Base-by-base conservation (phyloP, 805 yeast species). In the Kluyveromyces wickerhamii region DNA sequence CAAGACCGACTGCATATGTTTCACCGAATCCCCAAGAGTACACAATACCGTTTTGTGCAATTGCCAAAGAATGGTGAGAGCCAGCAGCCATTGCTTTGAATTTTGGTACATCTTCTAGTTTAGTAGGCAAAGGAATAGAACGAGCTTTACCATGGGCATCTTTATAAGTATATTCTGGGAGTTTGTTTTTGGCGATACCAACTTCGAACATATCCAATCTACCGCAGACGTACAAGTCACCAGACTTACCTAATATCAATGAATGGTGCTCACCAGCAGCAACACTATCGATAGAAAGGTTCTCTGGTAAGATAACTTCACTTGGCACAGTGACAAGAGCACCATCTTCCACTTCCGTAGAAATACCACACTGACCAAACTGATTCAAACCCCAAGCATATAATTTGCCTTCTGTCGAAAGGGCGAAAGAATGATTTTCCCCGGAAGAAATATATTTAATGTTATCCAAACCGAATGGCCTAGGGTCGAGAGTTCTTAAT, bases 1-100 rank as follows among this genome's bases (percentile, higher is more conserved):
- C 98, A 40, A 87, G 77, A 9, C 99, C 99, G 21, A 89, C 79
- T 13, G 95, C 98, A 60, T 86, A 92, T 1, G 96, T 88, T 46
- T 89, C 97, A 29, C 94, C 96, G 55, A 88, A 92, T 1, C 99
- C 99, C 99, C 99, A 92, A 1, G 96, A 74, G 63, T 77, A 92
- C 2, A 77, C 83, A 34, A 83, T 64, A 10, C 99, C 98, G 48
- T 84, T 86, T 15, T 67, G 72, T 3, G 94, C 75, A 4, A 88
- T 70, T 1, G 95, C 96, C 36, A 92, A 62, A 2, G 94, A 81
- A 56, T 92, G 98, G 50, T 92, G 97, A 1, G 95, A 79, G 2
- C 98, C 98, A 23, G 80, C 75, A 5, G 94, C 80, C 28, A 89
- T 66, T 18, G 59, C 53, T 46, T 69, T 72, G 50, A 75, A 61